Percentiles rank a stretch among this genome's conserved stretches.
These are phyloP conservation scores for Clarireedia paspali DNA, from an alignment of 2,329 filamentous ascomycete species.

Conservation along the genomic window DNA sequence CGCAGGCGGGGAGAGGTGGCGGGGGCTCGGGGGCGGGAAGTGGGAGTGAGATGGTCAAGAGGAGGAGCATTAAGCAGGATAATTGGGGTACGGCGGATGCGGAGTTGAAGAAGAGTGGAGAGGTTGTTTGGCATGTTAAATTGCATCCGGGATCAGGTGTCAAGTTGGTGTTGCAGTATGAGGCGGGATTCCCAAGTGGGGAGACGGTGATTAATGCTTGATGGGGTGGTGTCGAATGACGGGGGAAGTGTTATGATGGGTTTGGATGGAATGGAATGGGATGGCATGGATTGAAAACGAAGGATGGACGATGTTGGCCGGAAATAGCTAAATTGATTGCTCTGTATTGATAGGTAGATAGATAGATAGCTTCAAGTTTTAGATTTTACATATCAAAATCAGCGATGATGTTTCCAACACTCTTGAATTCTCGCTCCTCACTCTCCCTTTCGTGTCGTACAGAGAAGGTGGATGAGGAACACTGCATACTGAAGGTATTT, in stretches of 20 bases:
- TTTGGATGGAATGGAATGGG: background rate
- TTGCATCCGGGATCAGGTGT: conserved; percentile 50
- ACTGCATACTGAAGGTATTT: too few species aligned
- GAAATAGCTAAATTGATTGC: too few species aligned
- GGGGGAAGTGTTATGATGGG: background rate
- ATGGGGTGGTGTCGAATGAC: background rate
- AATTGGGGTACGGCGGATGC: conserved; percentile 49
- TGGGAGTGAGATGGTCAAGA: conserved; percentile 18
- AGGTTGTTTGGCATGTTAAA: conserved; percentile 50
- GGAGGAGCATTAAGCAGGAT: conserved; percentile 26
- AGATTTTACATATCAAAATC: too few species aligned
- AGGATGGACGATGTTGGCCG: background rate
- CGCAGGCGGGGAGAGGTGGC: conserved; percentile 10
- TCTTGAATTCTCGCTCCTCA: too few species aligned
- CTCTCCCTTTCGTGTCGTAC: too few species aligned
- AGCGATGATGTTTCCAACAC: too few species aligned
- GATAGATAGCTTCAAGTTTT: too few species aligned
- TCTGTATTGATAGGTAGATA: too few species aligned
- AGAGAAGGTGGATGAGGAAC: too few species aligned
- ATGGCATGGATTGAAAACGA: background rate
- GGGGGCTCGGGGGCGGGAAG: conserved; percentile 13
- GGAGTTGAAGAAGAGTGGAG: conserved; percentile 46
- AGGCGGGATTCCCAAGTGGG: conserved; percentile 46
- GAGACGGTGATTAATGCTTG: conserved; percentile 33
- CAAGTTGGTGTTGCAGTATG: conserved; percentile 53